Evolutionary conservation across 2,329 filamentous ascomycete genomes (phyloP).

Genomic region (Ophiostoma ips): DNA sequence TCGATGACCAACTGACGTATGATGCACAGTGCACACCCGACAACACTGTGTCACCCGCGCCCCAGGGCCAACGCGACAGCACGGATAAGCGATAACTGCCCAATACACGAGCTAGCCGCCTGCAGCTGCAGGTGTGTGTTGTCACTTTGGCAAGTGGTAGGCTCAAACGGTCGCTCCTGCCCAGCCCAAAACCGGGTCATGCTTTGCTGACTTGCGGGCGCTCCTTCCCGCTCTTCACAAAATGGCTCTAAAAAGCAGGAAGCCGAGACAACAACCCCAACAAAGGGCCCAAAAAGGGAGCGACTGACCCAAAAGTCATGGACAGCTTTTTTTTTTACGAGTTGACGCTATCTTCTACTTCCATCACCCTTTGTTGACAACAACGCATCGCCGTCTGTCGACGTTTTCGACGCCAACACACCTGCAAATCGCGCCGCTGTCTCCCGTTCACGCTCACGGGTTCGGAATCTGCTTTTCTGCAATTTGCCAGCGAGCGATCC

Average conservation of each 20-base stretch:
- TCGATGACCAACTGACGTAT: no score
- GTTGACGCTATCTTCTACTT: background rate
- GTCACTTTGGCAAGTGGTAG: background rate
- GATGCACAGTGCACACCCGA: background rate
- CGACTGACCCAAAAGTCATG: background rate
- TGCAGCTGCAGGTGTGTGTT: slow-evolving; percentile 3
- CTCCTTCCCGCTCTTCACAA: background rate
- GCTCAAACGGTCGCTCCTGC: background rate
- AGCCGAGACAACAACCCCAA: background rate
- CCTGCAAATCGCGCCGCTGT: background rate
- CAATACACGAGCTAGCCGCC: background rate
- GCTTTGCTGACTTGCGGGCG: background rate
- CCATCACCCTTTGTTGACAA: background rate
- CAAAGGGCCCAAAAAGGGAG: background rate
- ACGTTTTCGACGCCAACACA: background rate
- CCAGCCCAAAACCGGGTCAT: background rate
- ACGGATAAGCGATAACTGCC: slow-evolving; percentile 1
- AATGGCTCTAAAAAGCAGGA: background rate
- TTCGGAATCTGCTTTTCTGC: background rate
- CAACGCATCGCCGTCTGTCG: background rate
- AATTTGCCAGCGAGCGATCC: background rate
- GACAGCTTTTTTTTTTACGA: background rate
- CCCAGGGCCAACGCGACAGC: background rate
- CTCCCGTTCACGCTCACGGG: background rate
- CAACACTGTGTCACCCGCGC: background rate